Base-by-base conservation (phyloP, 352 stramenopile genomes). In the Phytophthora agathidicida region DNA sequence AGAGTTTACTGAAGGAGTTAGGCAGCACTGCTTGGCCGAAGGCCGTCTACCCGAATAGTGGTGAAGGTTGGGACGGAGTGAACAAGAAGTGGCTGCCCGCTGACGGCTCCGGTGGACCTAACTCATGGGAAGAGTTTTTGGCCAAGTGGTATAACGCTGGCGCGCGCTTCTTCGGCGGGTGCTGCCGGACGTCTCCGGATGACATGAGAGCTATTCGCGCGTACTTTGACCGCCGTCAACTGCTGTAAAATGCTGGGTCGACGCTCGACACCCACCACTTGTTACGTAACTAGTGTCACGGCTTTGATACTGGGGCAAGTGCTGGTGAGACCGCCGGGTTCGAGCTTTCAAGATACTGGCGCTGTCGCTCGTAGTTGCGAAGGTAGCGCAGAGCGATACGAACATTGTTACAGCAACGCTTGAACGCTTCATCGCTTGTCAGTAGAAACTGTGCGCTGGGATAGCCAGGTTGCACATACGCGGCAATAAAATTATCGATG, bases 1-100 rank as follows among this genome's bases (percentile, higher is more conserved):
- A 87, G 44, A 77, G 64, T 43, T 56, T 91, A 49, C 48, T 96
- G 45, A 66, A 48, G 11, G 41, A 62, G 44, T 65, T 91, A 20
- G 70, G 83, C 45, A 74, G 60, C 26, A 20, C 46, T 6, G 37
- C 31, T 2, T 85, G 73, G 55, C 67, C 68, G 24, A 91, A 88
- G 61, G 68, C 86, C 9, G 80, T 81, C 20, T 97, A 96, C 56
- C 87, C 87, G 16, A 97, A 97, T 68, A 91, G 83, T 33, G 89
- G 89, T 9, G 86, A 97, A 62, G 71, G 56, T 3, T 97, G 83
- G 83, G 80, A 96, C 35, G 80, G 71, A 38, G 55, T 83, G 16
- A 73, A 80, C 44, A 93, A 91, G 49, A 57, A 72, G 43, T 97
- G 87, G 87, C 62, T 93, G 7, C 73, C 76, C 10, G 74, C 65